Conservation (phyloP, 495 filamentous ascomycete species). For the Penicillium bovifimosum region DNA sequence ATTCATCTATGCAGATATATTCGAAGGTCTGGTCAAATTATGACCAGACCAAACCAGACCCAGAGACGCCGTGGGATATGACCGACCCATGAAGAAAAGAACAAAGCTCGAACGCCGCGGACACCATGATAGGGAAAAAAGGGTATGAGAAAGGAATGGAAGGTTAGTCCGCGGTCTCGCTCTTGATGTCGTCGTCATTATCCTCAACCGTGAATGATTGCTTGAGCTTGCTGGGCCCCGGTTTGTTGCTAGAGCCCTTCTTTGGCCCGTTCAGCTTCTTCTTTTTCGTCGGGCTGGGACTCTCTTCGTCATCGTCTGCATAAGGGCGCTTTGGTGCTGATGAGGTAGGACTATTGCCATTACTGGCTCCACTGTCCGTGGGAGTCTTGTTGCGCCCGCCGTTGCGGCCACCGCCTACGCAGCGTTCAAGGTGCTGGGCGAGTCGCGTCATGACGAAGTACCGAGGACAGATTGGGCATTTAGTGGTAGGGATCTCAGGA, state of each 20-base stretch:
- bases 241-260: constrained; percentile 37
- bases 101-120: constrained; percentile 16
- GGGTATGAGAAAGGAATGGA: constrained; percentile 2
- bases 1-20: constrained; percentile 30
- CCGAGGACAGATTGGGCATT: constrained; percentile 58
- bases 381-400: constrained; percentile 52
- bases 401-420: constrained; percentile 67
- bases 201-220: constrained; percentile 34
- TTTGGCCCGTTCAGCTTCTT: constrained; percentile 41
- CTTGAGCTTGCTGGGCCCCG: constrained; percentile 43
- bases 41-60: constrained; percentile 13
- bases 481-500: constrained; percentile 57
- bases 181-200: constrained; percentile 26
- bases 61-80: constrained; percentile 21
- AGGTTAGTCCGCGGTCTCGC: constrained; percentile 22
- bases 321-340: constrained; percentile 37
- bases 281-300: constrained; percentile 39
- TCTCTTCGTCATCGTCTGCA: constrained; percentile 35
- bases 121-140: constrained; percentile 13
- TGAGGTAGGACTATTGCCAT: constrained; percentile 32
- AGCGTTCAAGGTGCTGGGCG: constrained; percentile 73
- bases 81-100: constrained; percentile 2
- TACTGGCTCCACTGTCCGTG: constrained; percentile 30
- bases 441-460: constrained; percentile 57
- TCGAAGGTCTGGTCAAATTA: constrained; percentile 1